Percentiles rank a stretch among this genome's conserved stretches.
phyloP scores from a whole-genome alignment of 1,284 basidiomycete species.

The Ceratobasidium theobromae region DNA sequence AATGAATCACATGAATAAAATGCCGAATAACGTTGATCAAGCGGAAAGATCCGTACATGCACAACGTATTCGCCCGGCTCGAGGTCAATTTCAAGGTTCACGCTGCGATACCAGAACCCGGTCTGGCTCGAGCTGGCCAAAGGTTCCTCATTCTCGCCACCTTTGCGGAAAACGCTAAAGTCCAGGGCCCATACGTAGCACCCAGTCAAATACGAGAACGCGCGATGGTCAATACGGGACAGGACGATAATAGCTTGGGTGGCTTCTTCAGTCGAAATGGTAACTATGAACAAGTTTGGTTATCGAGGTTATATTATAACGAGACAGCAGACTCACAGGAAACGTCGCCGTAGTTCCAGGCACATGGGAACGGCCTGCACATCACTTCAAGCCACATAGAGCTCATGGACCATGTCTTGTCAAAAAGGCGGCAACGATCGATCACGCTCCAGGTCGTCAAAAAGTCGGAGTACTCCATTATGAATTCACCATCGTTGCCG shows the following conservation, averaged over 20 bases:
- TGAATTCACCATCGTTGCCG: constrained; percentile 55
- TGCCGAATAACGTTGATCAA: background rate
- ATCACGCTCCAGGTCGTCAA: constrained; percentile 50
- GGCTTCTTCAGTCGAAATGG: constrained; percentile 46
- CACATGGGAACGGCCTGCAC: constrained; percentile 44
- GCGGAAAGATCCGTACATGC: constrained; percentile 47
- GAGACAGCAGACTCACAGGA: constrained; percentile 46
- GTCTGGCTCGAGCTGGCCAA: constrained; percentile 46
- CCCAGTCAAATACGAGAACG: constrained; percentile 47
- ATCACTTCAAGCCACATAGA: constrained; percentile 52
- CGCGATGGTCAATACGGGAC: constrained; percentile 52
- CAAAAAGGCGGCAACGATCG: constrained; percentile 53
- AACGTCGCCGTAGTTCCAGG: constrained; percentile 54
- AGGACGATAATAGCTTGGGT: constrained; percentile 52
- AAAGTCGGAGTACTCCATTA: constrained; percentile 61
- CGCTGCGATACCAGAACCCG: constrained; percentile 45
- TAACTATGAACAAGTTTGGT: constrained; percentile 43
- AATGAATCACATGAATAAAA: background rate
- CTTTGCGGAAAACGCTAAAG: constrained; percentile 52
- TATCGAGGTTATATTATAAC: background rate
- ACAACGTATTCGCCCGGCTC: constrained; percentile 56
- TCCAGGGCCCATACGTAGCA: constrained; percentile 48
- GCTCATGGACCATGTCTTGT: constrained; percentile 52
- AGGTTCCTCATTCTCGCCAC: constrained; percentile 41
- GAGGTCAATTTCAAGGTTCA: constrained; percentile 48